Evolutionary conservation across 805 yeast species (phyloP).

Genomic region (Metschnikowia picachoensis): DNA sequence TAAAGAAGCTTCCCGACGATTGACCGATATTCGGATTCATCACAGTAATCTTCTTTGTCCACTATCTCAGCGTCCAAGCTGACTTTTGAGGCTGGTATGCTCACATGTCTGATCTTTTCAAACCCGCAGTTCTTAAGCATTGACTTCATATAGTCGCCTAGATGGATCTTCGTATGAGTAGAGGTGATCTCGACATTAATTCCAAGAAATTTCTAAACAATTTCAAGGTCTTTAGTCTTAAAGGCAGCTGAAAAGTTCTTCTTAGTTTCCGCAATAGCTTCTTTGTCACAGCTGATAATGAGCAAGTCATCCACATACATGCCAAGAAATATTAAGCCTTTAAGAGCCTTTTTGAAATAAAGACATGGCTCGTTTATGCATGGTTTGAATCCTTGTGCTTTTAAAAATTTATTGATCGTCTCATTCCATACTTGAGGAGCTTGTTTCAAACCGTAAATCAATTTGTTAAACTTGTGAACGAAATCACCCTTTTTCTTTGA

Average conservation of each 20-base stretch:
- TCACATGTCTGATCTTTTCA: too few species aligned
- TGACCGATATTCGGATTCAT: neutral
- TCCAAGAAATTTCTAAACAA: neutral
- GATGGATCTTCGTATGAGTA: neutral
- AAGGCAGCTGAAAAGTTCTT: too few species aligned
- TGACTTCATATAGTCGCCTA: too few species aligned
- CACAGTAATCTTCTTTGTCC: neutral
- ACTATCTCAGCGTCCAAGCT: neutral
- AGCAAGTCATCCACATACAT: neutral
- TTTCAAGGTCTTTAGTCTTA: conserved; percentile 1
- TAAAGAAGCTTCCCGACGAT: neutral
- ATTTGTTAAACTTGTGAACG: neutral
- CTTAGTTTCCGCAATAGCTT: neutral
- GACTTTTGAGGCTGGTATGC: too few species aligned
- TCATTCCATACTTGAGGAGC: conserved; percentile 3
- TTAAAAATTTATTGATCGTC: neutral
- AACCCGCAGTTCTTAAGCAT: too few species aligned
- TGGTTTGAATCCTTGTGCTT: neutral
- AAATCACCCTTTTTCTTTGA: neutral
- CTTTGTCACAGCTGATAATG: neutral
- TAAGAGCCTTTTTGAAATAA: neutral
- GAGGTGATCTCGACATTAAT: neutral
- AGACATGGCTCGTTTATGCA: neutral
- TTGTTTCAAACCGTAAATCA: too few species aligned
- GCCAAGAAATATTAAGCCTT: neutral